Conservation (phyloP, 495 filamentous ascomycete genomes). For the Penicillium bovifimosum region DNA sequence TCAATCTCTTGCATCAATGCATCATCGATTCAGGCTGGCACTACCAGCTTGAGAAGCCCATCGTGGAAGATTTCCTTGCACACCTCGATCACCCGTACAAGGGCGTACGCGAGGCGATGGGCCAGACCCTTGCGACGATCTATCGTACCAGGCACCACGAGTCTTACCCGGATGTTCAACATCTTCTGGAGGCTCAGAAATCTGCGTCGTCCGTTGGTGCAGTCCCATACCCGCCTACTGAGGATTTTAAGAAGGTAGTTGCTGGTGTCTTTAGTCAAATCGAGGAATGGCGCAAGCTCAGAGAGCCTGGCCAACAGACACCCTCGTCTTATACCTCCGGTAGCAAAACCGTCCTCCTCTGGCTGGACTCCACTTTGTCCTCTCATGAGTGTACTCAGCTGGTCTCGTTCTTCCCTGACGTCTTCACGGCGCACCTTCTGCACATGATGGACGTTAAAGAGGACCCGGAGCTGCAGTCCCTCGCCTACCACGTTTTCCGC, state of each 20-base stretch:
- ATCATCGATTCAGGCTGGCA: conserved; percentile 92
- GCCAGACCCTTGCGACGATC: conserved; percentile 77
- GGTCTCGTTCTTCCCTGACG: conserved; percentile 81
- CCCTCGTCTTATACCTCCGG: conserved; percentile 93
- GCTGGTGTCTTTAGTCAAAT: conserved; percentile 72
- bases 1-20: conserved; percentile 82
- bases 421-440: conserved; percentile 83
- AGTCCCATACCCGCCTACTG: conserved; percentile 71
- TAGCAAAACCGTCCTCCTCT: conserved; percentile 90
- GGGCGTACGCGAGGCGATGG: conserved; percentile 90
- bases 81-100: conserved; percentile 99
- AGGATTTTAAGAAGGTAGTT: conserved; percentile 69
- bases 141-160: conserved; percentile 90
- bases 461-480: conserved; percentile 88
- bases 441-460: conserved; percentile 99
- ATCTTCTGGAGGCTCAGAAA: conserved; percentile 73
- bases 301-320: conserved; percentile 83
- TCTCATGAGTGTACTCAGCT: conserved; percentile 91
- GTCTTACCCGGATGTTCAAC: conserved; percentile 71
- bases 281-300: conserved; percentile 80
- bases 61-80: conserved; percentile 78
- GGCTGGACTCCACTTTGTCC: conserved; percentile 87
- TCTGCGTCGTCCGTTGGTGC: conserved; percentile 74
- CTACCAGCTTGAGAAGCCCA: conserved; percentile 87
- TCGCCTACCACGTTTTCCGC: conserved; percentile 96